phyloP scores from a whole-genome alignment of 495 filamentous ascomycete species.

The Letharia columbiana region DNA sequence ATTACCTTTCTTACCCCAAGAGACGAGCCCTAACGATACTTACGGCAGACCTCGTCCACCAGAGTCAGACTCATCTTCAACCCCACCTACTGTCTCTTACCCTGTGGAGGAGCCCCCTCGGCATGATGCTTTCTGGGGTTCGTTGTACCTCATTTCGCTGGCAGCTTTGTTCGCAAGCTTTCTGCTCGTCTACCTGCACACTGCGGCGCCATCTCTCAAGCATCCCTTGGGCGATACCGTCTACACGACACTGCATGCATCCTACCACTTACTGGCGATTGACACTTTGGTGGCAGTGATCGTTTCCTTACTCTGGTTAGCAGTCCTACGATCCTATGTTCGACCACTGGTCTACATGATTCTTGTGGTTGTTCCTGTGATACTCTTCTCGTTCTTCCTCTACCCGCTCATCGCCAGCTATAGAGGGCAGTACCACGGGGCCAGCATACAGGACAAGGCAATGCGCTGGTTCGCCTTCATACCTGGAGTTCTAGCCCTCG shows the following conservation, averaged over 20 bases:
- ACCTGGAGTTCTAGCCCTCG: slow-evolving; percentile 59
- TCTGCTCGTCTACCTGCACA: slow-evolving; percentile 81
- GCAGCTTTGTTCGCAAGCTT: slow-evolving; percentile 79
- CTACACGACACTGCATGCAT: slow-evolving; percentile 77
- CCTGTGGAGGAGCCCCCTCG: slow-evolving; percentile 41
- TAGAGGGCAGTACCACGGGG: slow-evolving; percentile 58
- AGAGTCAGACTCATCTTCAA: slow-evolving; percentile 33
- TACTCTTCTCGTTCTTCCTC: slow-evolving; percentile 77
- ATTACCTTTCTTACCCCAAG: slow-evolving; percentile 38
- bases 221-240: slow-evolving; percentile 78
- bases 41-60: slow-evolving; percentile 37
- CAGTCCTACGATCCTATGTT: slow-evolving; percentile 75
- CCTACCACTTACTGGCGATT: slow-evolving; percentile 78
- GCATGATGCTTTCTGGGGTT: slow-evolving; percentile 92
- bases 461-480: slow-evolving; percentile 84
- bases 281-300: slow-evolving; percentile 86
- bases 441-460: slow-evolving; percentile 69
- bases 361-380: slow-evolving; percentile 72
- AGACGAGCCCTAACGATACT: slow-evolving; percentile 38
- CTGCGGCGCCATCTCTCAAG: slow-evolving; percentile 54
- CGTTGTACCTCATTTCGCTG: slow-evolving; percentile 75
- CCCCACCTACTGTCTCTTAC: slow-evolving; percentile 42
- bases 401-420: slow-evolving; percentile 90
- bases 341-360: slow-evolving; percentile 69
- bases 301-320: slow-evolving; percentile 85